Base-by-base conservation (phyloP, 2,329 filamentous ascomycete species). In the Remersonia thermophila region DNA sequence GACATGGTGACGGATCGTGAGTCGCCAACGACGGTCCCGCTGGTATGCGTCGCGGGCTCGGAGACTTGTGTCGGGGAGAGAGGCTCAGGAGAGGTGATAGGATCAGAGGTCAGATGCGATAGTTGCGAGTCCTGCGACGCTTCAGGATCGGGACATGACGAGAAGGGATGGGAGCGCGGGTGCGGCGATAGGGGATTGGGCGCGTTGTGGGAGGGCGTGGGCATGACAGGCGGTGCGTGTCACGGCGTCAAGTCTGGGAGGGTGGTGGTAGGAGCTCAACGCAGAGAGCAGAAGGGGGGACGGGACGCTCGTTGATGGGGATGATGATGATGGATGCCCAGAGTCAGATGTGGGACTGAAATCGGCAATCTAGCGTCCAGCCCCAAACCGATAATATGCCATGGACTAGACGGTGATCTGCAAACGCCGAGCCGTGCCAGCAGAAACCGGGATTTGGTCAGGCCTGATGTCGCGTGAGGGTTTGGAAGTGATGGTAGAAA, bases 131-230 rank as follows among this genome's bases (percentile, higher is more conserved):
- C 26, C 13, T 36, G 33, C 17, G 37, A 15, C 39, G 36, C 41
- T 27, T 49, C 47, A 38, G 41, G 40, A 18, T 51, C 50, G 37
- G 50, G 49, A 35, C 50, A 51, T 48, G 46, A 45, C 35, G 48
- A 45, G 36, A 49, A 48, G 17, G 44, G 35, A 20, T 37, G 20
- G 20, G 9, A 9, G 20, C 20, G 20, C 4, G 57, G 54, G 38
- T 53, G 55, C 30, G 59, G 55, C 31, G 59, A 58, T 27, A 55
- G 49, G 23, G 55, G 54, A 42, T 58, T 54, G 30, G 59, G 53
- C 32, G 57, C 56, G 47, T 62, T 60, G 36, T 60, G 57, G 12
- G 63, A 65, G 39, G 63, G 63, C 16, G 63, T 66, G 43, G 63
- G 63, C 63, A 67, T 67, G 44, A 23, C 20, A 23, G 20, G 20